Conservation (phyloP, 345 rosid genomes). For the Eucalyptus virginea region DNA sequence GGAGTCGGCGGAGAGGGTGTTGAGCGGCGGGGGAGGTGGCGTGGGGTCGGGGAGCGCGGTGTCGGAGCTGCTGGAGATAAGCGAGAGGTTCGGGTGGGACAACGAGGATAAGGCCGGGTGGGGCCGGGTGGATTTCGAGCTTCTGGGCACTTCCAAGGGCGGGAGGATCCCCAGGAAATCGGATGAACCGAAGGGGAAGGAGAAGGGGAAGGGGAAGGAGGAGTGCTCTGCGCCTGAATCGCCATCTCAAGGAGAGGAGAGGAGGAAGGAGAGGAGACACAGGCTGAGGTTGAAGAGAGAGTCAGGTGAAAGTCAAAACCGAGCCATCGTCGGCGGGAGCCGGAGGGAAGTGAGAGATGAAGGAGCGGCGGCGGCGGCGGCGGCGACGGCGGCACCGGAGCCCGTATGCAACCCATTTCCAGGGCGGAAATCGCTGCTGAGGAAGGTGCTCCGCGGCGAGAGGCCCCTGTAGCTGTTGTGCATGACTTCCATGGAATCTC, state of each 20-base stretch:
- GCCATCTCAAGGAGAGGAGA: neutral
- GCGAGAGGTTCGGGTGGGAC: conserved; percentile 84
- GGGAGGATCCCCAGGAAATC: conserved; percentile 59
- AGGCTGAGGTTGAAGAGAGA: neutral
- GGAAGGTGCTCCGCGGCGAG: conserved; percentile 20
- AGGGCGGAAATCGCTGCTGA: conserved; percentile 52
- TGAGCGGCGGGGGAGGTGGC: conserved; percentile 30
- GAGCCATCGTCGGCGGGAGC: neutral
- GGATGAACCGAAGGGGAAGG: conserved; percentile 5
- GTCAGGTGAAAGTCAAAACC: neutral
- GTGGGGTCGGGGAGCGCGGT: conserved; percentile 12
- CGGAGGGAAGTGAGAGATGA: neutral
- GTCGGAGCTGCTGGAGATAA: conserved; percentile 51
- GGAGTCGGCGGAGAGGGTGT: conserved; percentile 51
- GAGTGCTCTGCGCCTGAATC: neutral
- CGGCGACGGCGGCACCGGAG: neutral
- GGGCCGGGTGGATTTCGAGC: conserved; percentile 52
- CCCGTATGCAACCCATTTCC: conserved; percentile 37
- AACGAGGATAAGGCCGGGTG: conserved; percentile 61
- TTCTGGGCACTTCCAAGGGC: conserved; percentile 64
- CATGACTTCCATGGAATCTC: neutral
- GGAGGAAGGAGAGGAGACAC: conserved; percentile 9
- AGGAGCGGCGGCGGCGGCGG: neutral
- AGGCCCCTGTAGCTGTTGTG: neutral
- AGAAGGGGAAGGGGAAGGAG: neutral